Evolutionary conservation across 805 yeast species (phyloP).

Genomic region (Komagataella pseudopastoris): DNA sequence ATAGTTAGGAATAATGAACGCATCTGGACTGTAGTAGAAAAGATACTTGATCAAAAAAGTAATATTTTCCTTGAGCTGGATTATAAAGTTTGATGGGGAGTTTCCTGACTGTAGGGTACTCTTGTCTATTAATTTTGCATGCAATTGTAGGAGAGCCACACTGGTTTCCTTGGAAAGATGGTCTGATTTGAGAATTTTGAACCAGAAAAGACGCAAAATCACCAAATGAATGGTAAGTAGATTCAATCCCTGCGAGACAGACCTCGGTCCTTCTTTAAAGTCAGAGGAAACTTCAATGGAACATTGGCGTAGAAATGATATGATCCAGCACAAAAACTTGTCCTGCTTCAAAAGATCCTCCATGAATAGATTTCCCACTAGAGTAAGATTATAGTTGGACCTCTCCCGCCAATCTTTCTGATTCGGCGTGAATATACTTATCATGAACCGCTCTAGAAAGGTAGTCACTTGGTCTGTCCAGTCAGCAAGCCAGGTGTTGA

Average conservation of each 20-base stretch:
- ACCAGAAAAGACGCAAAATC: conserved; percentile 59
- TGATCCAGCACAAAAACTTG: conserved; percentile 49
- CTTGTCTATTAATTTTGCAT: background rate
- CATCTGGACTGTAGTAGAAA: conserved; percentile 38
- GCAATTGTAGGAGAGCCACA: background rate
- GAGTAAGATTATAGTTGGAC: conserved; percentile 45
- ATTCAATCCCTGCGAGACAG: conserved; percentile 8
- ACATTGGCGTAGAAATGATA: conserved; percentile 28
- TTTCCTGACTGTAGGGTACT: background rate
- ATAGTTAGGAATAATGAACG: conserved; percentile 48
- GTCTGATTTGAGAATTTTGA: conserved; percentile 40
- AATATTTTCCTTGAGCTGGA: conserved; percentile 6
- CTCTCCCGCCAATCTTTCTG: conserved; percentile 27
- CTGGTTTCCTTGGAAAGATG: conserved; percentile 39
- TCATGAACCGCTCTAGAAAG: conserved; percentile 37
- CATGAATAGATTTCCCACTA: conserved; percentile 51
- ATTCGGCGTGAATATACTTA: conserved; percentile 19
- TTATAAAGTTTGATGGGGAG: background rate
- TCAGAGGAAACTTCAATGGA: background rate
- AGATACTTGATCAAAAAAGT: conserved; percentile 24
- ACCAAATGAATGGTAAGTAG: conserved; percentile 23
- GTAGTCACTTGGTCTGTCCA: conserved; percentile 82
- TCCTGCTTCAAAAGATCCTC: conserved; percentile 55
- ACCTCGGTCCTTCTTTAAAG: background rate
- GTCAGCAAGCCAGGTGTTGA: conserved; percentile 55